A percentile compares a stretch with the other conserved stretches of the same genome.
Conservation (phyloP, 2,329 filamentous ascomycete species). For the Alternaria hordeiaustralica region DNA sequence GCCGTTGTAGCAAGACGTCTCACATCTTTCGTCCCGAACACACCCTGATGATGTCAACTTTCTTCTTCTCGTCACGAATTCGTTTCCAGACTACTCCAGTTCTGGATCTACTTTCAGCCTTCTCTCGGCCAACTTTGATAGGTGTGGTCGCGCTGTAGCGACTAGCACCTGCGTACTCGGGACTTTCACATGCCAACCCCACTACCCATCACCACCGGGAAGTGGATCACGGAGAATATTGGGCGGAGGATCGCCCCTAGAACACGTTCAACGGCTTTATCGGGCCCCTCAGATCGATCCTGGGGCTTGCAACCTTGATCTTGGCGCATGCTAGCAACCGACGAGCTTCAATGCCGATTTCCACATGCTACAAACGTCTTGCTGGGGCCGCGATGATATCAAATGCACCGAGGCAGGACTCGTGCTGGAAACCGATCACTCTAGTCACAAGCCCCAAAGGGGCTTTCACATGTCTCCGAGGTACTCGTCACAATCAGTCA, state of each 20-base stretch:
- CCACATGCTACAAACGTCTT: background rate
- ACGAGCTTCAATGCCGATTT: background rate
- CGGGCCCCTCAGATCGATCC: slow-evolving; percentile 1
- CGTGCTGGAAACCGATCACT: background rate
- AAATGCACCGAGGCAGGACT: background rate
- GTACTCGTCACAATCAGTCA: background rate
- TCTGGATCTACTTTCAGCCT: background rate
- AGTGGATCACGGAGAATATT: slow-evolving; percentile 15
- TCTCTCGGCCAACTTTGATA: background rate
- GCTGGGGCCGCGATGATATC: background rate
- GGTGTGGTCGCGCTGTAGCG: background rate
- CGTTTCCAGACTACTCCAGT: background rate
- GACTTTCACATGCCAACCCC: slow-evolving; percentile 32
- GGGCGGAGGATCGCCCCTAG: slow-evolving; percentile 24
- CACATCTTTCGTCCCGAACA: background rate
- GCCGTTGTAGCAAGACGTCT: background rate
- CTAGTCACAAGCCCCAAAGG: background rate
- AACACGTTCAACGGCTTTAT: slow-evolving; percentile 7
- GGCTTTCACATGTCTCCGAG: background rate
- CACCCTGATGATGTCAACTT: background rate
- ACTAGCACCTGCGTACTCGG: slow-evolving; percentile 16
- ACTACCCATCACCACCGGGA: slow-evolving; percentile 2
- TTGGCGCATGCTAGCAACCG: background rate
- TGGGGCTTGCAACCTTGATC: background rate
- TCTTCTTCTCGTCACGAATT: background rate